These are phyloP conservation scores for Gardenia jasminoides DNA, from an alignment of 257 asterid species.

Conservation along the genomic window DNA sequence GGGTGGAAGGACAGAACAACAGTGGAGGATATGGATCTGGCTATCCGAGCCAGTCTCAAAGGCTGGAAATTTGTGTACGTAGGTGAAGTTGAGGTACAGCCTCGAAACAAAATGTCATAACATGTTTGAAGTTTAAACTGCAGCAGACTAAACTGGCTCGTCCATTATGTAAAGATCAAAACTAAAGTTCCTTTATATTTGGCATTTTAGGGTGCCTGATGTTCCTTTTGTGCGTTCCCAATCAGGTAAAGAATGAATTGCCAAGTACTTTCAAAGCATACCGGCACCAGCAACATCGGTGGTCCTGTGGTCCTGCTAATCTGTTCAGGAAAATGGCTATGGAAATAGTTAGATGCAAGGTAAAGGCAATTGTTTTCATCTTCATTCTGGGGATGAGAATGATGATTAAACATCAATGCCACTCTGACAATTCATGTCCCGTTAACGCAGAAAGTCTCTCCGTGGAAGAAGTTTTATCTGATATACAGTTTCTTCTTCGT, in stretches of 20 bases:
- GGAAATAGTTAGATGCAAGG: conserved; percentile 42
- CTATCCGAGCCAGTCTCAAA: conserved; percentile 58
- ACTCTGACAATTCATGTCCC: background rate
- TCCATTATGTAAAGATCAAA: background rate
- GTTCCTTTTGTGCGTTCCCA: background rate
- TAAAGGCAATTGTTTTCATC: background rate
- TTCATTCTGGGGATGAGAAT: background rate
- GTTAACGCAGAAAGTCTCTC: conserved; percentile 26
- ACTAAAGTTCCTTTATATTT: background rate
- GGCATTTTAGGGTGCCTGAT: background rate
- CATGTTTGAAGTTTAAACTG: no score
- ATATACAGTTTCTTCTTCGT: conserved; percentile 34
- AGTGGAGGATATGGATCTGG: conserved; percentile 70
- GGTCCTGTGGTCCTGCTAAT: conserved; percentile 61
- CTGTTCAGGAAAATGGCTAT: conserved; percentile 46
- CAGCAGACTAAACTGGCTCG: background rate
- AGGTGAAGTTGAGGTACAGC: conserved; percentile 38
- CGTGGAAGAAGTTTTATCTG: conserved; percentile 31
- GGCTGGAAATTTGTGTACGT: conserved; percentile 66
- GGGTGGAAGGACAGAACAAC: conserved; percentile 72
- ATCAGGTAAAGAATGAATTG: conserved; percentile 46
- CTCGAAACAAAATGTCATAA: background rate
- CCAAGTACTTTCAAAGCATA: conserved; percentile 54
- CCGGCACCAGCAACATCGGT: conserved; percentile 47
- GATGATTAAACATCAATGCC: background rate